Base-by-base conservation (phyloP, 768 basidiomycete genomes). In the Termitomyces sp. region DNA sequence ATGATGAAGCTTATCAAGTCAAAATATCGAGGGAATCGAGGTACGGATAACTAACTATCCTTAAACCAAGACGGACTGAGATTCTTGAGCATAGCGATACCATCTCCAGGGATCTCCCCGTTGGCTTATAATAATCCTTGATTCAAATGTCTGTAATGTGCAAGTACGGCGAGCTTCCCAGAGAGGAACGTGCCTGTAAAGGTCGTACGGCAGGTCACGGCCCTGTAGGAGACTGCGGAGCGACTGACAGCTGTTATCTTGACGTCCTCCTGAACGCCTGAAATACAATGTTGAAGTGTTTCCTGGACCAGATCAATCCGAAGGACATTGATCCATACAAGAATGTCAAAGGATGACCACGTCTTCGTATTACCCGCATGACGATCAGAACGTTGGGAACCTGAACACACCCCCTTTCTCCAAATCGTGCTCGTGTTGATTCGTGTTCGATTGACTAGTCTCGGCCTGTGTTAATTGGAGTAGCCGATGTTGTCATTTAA, bases 161-260 rank as follows among this genome's bases (percentile, higher is more conserved):
- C 33, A 24, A 20, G n/a, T 12, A 33, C 45, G 34, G 18, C n/a
- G 27, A 34, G 70, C 88, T 70, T 71, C 89, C 88, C 87, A 76
- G 75, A 2, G 80, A 74, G 37, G 73, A 66, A 24, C 77, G 76
- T 63, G 81, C 78, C 62, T 81, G 71, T 55, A 91, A 68, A 46
- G 90, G 71, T 65, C 89, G 82, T 45, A 88, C 74, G 31, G 85
- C 86, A 15, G n/a, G 89, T 90, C 9, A 83, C 78, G 30, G 85
- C 82, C 61, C 80, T 76, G 39, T 77, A 80, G 16, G 78, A 71
- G 31, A 92, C 70, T 55, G 83, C 80, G 49, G 73, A 73, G 3
- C 87, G 82, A 73, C 91, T 88, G 67, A 92, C 89, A 58, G 91
- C 75, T 15, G 90, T 89, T 61, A 92, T 89, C 69, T 91, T 81